Conservation (phyloP, 768 basidiomycete genomes). For the Pholiota molesta region DNA sequence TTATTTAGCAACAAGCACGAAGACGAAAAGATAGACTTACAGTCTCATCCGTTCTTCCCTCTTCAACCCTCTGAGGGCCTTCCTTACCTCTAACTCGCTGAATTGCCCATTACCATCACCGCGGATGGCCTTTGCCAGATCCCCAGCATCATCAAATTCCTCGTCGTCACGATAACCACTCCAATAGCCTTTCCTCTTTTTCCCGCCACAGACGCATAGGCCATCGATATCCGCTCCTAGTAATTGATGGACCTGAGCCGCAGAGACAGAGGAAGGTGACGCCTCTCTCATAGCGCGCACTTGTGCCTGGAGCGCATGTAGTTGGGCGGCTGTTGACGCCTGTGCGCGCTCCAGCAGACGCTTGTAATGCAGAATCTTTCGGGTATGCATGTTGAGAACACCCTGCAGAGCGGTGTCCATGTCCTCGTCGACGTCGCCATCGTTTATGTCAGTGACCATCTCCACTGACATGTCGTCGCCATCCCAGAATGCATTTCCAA, state of each 20-base stretch:
- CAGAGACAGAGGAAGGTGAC: slow-evolving; percentile 23
- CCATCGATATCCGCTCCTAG: slow-evolving; percentile 30
- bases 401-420: slow-evolving; percentile 42
- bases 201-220: slow-evolving; percentile 60
- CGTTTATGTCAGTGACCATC: slow-evolving; percentile 66
- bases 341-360: slow-evolving; percentile 82
- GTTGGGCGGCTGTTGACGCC: slow-evolving; percentile 75
- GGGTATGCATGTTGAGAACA: slow-evolving; percentile 45
- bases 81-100: slow-evolving; percentile 70
- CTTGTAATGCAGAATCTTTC: slow-evolving; percentile 74
- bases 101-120: slow-evolving; percentile 65
- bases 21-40: slow-evolving; percentile 44
- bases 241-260: slow-evolving; percentile 22
- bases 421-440: slow-evolving; percentile 74
- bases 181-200: slow-evolving; percentile 70
- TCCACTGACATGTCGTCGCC: slow-evolving; percentile 68
- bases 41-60: slow-evolving; percentile 74
- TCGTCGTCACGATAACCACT: slow-evolving; percentile 61
- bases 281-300: slow-evolving; percentile 63
- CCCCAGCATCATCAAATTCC: slow-evolving; percentile 45
- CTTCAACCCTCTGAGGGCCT: slow-evolving; percentile 60
- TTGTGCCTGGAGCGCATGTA: slow-evolving; percentile 87
- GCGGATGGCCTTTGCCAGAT: slow-evolving; percentile 47
- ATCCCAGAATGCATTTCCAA: slow-evolving; percentile 38
- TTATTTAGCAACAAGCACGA: slow-evolving; percentile 5